phyloP scores from a whole-genome alignment of 495 filamentous ascomycete genomes.

The Penicillium ucsense region DNA sequence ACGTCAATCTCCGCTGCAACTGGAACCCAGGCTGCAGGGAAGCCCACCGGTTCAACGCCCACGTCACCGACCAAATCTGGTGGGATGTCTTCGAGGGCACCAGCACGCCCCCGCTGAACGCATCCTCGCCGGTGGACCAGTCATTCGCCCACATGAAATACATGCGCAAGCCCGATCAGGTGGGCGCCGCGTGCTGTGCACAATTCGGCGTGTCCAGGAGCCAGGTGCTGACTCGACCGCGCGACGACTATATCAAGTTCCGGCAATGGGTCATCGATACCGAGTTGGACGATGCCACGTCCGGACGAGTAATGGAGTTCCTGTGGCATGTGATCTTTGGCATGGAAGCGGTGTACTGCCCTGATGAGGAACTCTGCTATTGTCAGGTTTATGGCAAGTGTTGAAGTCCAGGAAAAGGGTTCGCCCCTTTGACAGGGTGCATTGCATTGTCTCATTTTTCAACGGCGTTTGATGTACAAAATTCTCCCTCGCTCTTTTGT shows the following conservation, averaged over 20 bases:
- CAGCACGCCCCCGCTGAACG: conserved; percentile 39
- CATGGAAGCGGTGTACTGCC: conserved; percentile 37
- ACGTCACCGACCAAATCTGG: conserved; percentile 48
- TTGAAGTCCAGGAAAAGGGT: conserved; percentile 31
- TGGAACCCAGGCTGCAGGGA: conserved; percentile 54
- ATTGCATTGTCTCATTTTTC: conserved; percentile 1
- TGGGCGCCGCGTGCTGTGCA: conserved; percentile 50
- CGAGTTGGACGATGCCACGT: conserved; percentile 46
- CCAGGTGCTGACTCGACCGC: conserved; percentile 44
- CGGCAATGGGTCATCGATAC: conserved; percentile 61
- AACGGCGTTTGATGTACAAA: background rate
- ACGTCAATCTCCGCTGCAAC: conserved; percentile 58
- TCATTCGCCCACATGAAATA: conserved; percentile 7
- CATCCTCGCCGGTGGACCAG: conserved; percentile 8
- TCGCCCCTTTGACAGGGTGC: conserved; percentile 24
- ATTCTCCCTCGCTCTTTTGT: too few species aligned
- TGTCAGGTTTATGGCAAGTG: conserved; percentile 42
- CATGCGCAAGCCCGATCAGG: conserved; percentile 21
- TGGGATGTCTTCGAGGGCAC: conserved; percentile 44
- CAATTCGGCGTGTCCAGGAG: conserved; percentile 54
- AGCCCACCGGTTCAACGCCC: conserved; percentile 39
- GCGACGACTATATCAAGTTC: conserved; percentile 48
- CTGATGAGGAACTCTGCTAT: conserved; percentile 37
- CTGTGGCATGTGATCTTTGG: conserved; percentile 62
- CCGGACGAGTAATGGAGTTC: conserved; percentile 68